Conservation (phyloP, 2,329 filamentous ascomycete species). For the Scedosporium boydii region DNA sequence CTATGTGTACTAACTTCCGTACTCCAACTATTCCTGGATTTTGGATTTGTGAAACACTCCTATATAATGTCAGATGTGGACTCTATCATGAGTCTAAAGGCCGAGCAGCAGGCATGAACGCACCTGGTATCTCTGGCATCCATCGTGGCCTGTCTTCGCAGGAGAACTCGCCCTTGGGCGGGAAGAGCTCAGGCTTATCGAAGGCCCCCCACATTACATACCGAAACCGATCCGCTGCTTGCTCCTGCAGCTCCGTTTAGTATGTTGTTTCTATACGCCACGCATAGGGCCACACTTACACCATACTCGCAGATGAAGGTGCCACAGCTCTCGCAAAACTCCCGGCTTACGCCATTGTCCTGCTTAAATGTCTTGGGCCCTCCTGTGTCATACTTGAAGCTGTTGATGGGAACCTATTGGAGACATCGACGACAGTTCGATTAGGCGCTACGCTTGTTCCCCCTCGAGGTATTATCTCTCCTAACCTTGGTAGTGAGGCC, state of each 20-base stretch:
- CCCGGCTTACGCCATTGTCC: conserved; percentile 21
- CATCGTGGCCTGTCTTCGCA: conserved; percentile 35
- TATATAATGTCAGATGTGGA: conserved; percentile 10
- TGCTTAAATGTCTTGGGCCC: conserved; percentile 19
- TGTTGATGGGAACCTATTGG: conserved; percentile 15
- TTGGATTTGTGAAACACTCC: conserved; percentile 35
- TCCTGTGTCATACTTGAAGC: conserved; percentile 17
- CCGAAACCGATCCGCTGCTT: conserved; percentile 33
- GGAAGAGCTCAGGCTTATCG: conserved; percentile 35
- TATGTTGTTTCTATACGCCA: neutral
- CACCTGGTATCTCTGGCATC: conserved; percentile 40
- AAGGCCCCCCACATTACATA: conserved; percentile 37
- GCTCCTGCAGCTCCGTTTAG: conserved; percentile 15
- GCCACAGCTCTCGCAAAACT: conserved; percentile 21
- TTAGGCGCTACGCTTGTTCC: neutral
- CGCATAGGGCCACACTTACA: conserved; percentile 9
- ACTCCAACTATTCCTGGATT: conserved; percentile 26
- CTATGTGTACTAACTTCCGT: neutral
- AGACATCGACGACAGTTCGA: neutral
- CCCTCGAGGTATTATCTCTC: neutral
- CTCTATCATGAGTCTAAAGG: neutral
- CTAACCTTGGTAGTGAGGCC: conserved; percentile 21
- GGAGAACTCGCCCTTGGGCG: conserved; percentile 47
- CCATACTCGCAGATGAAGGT: conserved; percentile 24
- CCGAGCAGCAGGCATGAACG: conserved; percentile 10